Base-by-base conservation (phyloP, 1,284 basidiomycete species). In the Ustilago loliicola region DNA sequence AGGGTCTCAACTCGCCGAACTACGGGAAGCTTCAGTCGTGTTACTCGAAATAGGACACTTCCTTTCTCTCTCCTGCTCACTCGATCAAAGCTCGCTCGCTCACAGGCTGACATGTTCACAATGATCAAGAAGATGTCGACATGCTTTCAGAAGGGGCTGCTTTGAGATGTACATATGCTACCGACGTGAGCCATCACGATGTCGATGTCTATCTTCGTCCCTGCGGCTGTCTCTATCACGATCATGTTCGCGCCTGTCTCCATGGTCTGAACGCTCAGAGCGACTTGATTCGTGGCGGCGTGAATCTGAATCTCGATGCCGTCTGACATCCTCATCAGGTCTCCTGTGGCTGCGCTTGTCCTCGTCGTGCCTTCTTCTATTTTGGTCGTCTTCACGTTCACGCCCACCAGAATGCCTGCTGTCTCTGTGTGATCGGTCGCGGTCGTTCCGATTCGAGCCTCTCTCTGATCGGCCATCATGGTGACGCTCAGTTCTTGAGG, bases 251-350 rank as follows among this genome's bases (percentile, higher is more conserved):
- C 40, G 45, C 23, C 55, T 32, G 21, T 64, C 61, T 23, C 58
- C 54, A 30, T 42, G 57, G 8, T 50, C 40, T 10, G 61, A 60
- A 21, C 53, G 42, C n/a, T 67, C 65, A 23, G 70, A 57, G 30
- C 56, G 61, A 36, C 61, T 29, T 3, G 61, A 19, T 1, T 64
- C 58, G 27, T 68, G 58, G 27, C 66, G 47, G 29, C 54, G 65
- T n/a, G 71, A 64, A 8, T 17, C 19, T 9, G 61, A 59, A 29
- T 67, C 54, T 50, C 65, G 51, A 48, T 67, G 52, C 0, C 53
- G 52, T 25, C 61, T 56, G n/a, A 57, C 61, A 19, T 47, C 52
- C 0, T 63, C 56, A 48, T 61, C 59, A 7, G 36, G 64, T 32
- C 45, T 60, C 9, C 38, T 60, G 19, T 57, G 57, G 19, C 61